A percentile compares a stretch with the other conserved stretches of the same genome.
Conservation (phyloP, 345 rosid species). For the Raphanus raphanistrum region DNA sequence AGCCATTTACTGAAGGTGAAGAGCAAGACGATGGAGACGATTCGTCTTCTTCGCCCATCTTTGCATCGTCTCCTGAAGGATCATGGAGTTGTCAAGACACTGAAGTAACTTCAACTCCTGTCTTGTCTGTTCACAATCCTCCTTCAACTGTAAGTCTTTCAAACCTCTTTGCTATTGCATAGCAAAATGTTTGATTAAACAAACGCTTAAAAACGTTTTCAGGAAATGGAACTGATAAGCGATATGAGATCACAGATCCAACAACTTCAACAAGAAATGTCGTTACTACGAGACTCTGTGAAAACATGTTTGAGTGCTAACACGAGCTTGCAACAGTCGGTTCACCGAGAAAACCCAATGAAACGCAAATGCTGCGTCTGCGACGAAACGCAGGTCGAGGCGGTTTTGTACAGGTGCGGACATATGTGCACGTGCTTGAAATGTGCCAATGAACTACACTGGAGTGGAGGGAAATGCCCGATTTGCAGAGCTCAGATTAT, state of each 20-base stretch:
- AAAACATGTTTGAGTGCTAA: conserved; percentile 63
- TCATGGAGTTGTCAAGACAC: conserved; percentile 62
- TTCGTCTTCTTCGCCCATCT: conserved; percentile 41
- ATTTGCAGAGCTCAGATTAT: conserved; percentile 69
- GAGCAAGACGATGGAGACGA: conserved; percentile 37
- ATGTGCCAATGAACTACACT: conserved; percentile 74
- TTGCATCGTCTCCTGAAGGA: conserved; percentile 38
- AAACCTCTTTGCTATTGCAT: background rate
- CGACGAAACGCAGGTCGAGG: conserved; percentile 63
- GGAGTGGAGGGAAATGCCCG: conserved; percentile 69
- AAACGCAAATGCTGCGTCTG: conserved; percentile 72
- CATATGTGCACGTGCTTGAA: conserved; percentile 85
- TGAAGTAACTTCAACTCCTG: conserved; percentile 37
- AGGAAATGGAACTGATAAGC: conserved; percentile 74
- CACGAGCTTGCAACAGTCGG: conserved; percentile 20
- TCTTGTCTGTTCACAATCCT: conserved; percentile 17
- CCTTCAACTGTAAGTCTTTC: conserved; percentile 27
- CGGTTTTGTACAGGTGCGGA: conserved; percentile 82
- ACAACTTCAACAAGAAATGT: conserved; percentile 70
- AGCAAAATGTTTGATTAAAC: too few relatives aligned
- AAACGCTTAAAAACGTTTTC: conserved; percentile 4
- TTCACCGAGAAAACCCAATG: conserved; percentile 42
- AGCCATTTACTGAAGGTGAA: conserved; percentile 21
- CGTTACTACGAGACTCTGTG: conserved; percentile 57
- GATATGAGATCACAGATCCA: conserved; percentile 67